A percentile compares a stretch with the other conserved stretches of the same genome.
Evolutionary conservation across 2,329 filamentous ascomycete genomes (phyloP).

Genomic region (Aspergillus pseudoterreus): DNA sequence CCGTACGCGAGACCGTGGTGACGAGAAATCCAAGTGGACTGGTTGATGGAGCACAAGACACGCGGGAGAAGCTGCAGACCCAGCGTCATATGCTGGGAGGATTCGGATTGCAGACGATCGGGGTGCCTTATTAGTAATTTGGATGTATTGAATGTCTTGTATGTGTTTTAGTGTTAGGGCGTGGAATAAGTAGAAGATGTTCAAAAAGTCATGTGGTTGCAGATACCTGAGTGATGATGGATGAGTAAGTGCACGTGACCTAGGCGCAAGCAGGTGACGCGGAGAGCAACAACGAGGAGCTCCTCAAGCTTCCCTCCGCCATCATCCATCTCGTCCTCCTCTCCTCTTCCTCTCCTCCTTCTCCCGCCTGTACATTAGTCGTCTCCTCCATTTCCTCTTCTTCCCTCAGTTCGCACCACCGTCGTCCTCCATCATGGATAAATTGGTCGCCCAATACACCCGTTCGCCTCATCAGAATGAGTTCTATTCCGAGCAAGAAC

Average conservation of each 20-base stretch:
- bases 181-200: not conserved
- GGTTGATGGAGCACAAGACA: not conserved
- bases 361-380: not conserved
- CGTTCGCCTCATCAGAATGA: slow-evolving; percentile 72
- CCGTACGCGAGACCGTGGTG: not conserved
- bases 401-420: not conserved
- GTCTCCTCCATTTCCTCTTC: not conserved
- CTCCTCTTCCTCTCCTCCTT: not conserved
- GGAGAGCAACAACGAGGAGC: slow-evolving; percentile 14
- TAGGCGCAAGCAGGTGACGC: slow-evolving; percentile 14
- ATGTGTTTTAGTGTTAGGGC: not conserved
- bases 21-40: not conserved
- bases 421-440: slow-evolving; percentile 64
- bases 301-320: slow-evolving; percentile 14
- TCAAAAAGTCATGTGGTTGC: too few species aligned
- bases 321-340: slow-evolving; percentile 5
- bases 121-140: slow-evolving; percentile 7
- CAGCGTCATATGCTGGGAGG: not conserved
- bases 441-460: slow-evolving; percentile 88
- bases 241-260: slow-evolving; percentile 4
- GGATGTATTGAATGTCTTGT: not conserved
- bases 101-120: slow-evolving; percentile 1
- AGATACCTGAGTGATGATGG: too few species aligned
- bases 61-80: slow-evolving; percentile 3
- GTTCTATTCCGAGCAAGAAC: slow-evolving; percentile 66